Evolutionary conservation across 441 rosid genomes (phyloP), one percentile per base, ranked within the genome.

Genomic region (Populus hybrid): DNA sequence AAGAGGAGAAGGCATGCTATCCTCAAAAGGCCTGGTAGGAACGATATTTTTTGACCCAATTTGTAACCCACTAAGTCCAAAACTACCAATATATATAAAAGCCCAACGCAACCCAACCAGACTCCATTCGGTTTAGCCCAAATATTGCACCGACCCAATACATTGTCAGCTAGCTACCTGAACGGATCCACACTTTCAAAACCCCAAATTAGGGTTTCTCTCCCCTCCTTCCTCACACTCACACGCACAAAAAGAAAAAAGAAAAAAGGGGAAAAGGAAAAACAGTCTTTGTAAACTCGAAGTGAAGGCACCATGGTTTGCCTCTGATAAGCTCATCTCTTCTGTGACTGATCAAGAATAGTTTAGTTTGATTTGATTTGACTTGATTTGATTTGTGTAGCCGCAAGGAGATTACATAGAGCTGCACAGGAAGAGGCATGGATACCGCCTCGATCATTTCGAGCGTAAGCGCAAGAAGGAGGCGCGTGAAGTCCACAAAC

Each of bases 341-440:
- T 73, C 61, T 7, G 7, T 71, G 24, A 28, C n/a, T 26, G 5
- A 28, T 78, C 53, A 5, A 32, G 21, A 14, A 4, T n/a, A 10
- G 1, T 26, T n/a, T 69, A 16, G 8, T 30, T 53, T 10, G 63
- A 4, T 32, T 32, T 32, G 34, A 32, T 4, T n/a, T 21, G 3
- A 30, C 32, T 30, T 30, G 7, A 24, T 66, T 18, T 64, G 18
- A 24, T 42, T 38, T 26, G n/a, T 21, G 80, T 79, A 93, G 99
- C 92, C 97, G 81, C 99, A 95, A 86, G 97, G 97, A 78, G 94
- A 93, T 85, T 84, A 93, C 82, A 93, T 93, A 38, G 97, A 95
- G 69, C 82, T 84, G 6, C 93, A 89, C 89, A 78, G 87, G 82
- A 92, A 93, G 97, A 89, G 96, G 75, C 10, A 91, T 91, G 97